Base-by-base conservation (phyloP, 2,329 filamentous ascomycete species). In the Cordyceps sp. region DNA sequence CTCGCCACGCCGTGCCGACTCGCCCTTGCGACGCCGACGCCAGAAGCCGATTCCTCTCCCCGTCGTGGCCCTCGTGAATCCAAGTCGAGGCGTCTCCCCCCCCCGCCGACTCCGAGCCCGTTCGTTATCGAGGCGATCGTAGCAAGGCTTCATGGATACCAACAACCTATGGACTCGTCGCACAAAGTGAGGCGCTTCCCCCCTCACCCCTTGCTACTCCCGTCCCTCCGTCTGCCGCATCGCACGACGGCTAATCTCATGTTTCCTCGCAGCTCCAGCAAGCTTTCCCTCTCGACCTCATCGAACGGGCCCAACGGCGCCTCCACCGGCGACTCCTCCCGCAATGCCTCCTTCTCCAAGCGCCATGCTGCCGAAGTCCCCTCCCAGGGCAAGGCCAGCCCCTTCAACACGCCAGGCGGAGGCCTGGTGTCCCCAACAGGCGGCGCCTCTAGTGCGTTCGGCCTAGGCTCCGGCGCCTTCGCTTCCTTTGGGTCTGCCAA, bases 391-490 rank as follows among this genome's bases (percentile, higher is more conserved):
- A 77, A 76, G 53, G 64, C 69, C 39, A 90, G 84, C 54, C 78
- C 84, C 17, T 88, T 93, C 62, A 64, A 73, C 44, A 74, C 81
- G 78, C 37, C 72, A 79, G 46, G 74, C 71, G 38, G 70, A 67
- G 44, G 48, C 29, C 34, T 55, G 35, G 48, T 47, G 25, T 55
- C 53, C 23, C 53, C 53, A 16, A 53, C 51, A 20, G 72, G 69
- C 35, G 72, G 71, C 36, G 83, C 82, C 34, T 85, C 84, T 14
- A 86, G 79, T 47, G 86, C 88, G 36, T 98, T 98, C 58, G 86
- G 85, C 31, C 64, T 98, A 37, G 90, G 90, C 26, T 92, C 84
- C 14, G 90, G 90, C 44, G 90, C 90, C 34, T 98, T 98, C 54
- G 88, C 88, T 25, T 92, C 86, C n/a, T 59, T 59, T 40, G 86